Evolutionary conservation across 441 rosid species (phyloP).

Genomic region (Flueggea neowawraea): DNA sequence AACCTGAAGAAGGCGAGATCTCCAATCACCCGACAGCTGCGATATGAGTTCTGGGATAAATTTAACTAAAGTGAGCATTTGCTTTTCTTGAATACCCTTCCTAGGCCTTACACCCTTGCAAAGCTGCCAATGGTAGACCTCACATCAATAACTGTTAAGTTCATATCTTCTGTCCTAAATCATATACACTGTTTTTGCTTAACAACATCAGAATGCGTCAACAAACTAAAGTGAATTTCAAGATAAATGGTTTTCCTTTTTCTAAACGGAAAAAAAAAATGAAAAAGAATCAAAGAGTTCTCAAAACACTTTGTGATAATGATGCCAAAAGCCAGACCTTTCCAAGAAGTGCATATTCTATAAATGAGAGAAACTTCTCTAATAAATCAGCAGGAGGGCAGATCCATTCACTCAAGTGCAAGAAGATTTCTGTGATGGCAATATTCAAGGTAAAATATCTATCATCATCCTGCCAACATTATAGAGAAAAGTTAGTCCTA

Average conservation of each 20-base stretch:
- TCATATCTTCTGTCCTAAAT: neutral
- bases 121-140: constrained; percentile 28
- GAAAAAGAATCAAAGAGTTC: neutral
- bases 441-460: constrained; percentile 65
- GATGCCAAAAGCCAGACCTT: constrained; percentile 50
- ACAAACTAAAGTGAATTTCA: neutral
- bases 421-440: constrained; percentile 62
- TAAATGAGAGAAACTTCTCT: constrained; percentile 57
- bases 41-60: constrained; percentile 67
- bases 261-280: too few species aligned
- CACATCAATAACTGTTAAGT: neutral
- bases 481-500: constrained; percentile 16
- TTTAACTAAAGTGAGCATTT: constrained; percentile 44
- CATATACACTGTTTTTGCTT: neutral
- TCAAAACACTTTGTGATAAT: neutral
- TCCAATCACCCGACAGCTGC: constrained; percentile 46
- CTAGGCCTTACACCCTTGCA: constrained; percentile 34
- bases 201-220: neutral
- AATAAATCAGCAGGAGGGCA: constrained; percentile 40
- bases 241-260: neutral
- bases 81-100: constrained; percentile 45
- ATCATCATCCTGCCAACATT: constrained; percentile 57
- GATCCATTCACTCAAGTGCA: constrained; percentile 57
- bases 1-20: constrained; percentile 75
- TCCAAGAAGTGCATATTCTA: constrained; percentile 61